Conservation (phyloP, 1,284 basidiomycete genomes). For the Inonotus obliquus region DNA sequence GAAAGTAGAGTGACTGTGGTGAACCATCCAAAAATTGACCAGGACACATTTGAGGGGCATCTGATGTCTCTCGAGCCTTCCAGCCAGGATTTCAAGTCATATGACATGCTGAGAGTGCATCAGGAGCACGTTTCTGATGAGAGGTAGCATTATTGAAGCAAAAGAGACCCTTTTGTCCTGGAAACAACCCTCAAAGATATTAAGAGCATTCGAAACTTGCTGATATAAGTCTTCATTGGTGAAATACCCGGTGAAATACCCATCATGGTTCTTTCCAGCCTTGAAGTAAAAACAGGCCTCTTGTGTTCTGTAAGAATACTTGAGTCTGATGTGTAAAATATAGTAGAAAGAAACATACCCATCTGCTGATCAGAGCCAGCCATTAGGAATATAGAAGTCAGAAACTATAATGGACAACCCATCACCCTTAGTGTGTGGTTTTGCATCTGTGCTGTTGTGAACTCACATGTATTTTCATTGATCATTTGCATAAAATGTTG, state of each 20-base stretch:
- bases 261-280: constrained; percentile 32
- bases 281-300: constrained; percentile 25
- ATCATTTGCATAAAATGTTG: constrained; percentile 38
- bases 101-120: constrained; percentile 30
- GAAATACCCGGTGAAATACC: constrained; percentile 30
- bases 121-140: constrained; percentile 30
- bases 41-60: constrained; percentile 24
- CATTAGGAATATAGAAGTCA: constrained; percentile 32
- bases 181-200: constrained; percentile 30
- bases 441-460: constrained; percentile 12
- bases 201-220: constrained; percentile 29
- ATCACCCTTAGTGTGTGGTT: constrained; percentile 19
- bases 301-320: constrained; percentile 17
- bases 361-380: constrained; percentile 22
- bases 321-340: background rate
- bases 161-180: constrained; percentile 28
- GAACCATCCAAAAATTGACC: background rate
- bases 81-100: constrained; percentile 29
- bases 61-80: constrained; percentile 26
- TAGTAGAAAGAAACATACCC: background rate
- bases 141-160: constrained; percentile 36
- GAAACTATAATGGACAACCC: constrained; percentile 33
- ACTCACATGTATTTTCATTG: constrained; percentile 28
- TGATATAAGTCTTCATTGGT: constrained; percentile 26
- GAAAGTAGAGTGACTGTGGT: background rate